Evolutionary conservation across 306 rosid species (phyloP).

Genomic region (Quercus robur): DNA sequence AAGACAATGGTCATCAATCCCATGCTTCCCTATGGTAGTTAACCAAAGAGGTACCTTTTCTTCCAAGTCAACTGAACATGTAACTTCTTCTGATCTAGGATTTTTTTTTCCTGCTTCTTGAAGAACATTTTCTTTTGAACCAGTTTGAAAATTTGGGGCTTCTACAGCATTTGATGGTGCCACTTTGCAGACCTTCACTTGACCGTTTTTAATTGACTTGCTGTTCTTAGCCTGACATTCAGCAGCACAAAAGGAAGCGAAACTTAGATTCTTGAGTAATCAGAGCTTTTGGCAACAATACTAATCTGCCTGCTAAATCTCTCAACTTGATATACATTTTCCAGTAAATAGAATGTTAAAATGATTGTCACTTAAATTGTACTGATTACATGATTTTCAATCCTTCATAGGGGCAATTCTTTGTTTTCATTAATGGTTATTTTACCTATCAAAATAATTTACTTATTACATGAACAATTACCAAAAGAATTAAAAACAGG

Average conservation of each 20-base stretch:
- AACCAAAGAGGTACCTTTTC: constrained; percentile 23
- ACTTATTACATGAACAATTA: not conserved
- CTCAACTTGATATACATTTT: not conserved
- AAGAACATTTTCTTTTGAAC: constrained; percentile 27
- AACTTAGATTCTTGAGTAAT: constrained; percentile 6
- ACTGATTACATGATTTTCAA: not conserved
- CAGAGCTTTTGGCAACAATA: not conserved
- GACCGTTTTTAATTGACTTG: constrained; percentile 39
- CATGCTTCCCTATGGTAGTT: constrained; percentile 21
- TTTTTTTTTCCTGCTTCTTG: constrained; percentile 19
- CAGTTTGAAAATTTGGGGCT: constrained; percentile 20
- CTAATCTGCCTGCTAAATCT: not conserved
- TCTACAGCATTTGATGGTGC: constrained; percentile 26
- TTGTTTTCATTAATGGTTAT: too few relatives aligned
- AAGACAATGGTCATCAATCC: constrained; percentile 25
- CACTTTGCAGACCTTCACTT: constrained; percentile 30
- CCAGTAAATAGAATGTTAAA: not conserved
- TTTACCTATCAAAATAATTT: too few relatives aligned
- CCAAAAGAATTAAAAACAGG: not conserved
- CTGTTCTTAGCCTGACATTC: constrained; percentile 48
- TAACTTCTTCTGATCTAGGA: constrained; percentile 34
- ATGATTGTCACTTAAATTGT: not conserved
- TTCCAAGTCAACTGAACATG: constrained; percentile 16
- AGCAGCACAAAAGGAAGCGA: constrained; percentile 8
- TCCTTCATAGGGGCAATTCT: too few relatives aligned